These are phyloP conservation scores for Claviceps capensis DNA, from an alignment of 2,329 filamentous ascomycete genomes.

Conservation along the genomic window DNA sequence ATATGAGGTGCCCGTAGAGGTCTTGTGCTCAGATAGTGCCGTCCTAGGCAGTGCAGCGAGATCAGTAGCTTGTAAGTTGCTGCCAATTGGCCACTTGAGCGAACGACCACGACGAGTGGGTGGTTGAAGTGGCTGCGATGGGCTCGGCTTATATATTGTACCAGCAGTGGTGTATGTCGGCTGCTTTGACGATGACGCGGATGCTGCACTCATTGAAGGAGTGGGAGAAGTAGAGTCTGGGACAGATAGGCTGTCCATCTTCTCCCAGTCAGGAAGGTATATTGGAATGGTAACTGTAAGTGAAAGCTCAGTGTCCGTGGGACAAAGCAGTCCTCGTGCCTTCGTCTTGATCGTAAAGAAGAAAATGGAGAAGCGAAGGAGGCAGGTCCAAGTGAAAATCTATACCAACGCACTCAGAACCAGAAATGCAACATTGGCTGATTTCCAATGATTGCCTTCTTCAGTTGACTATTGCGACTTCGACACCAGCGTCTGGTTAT, in stretches of 20 bases:
- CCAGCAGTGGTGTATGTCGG: constrained; percentile 41
- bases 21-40: constrained; percentile 19
- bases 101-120: constrained; percentile 36
- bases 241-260: constrained; percentile 17
- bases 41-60: constrained; percentile 24
- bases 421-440: background rate
- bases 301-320: background rate
- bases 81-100: constrained; percentile 24
- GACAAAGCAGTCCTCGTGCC: constrained; percentile 2
- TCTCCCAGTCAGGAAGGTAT: constrained; percentile 5
- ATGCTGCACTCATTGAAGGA: constrained; percentile 10
- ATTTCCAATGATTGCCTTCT: constrained; percentile 7
- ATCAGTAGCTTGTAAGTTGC: constrained; percentile 14
- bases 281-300: background rate
- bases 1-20: constrained; percentile 5
- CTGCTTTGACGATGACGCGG: constrained; percentile 16
- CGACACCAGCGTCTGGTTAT: background rate
- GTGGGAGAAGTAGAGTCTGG: constrained; percentile 12
- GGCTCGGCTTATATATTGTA: constrained; percentile 38
- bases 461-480: constrained; percentile 1
- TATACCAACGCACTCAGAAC: background rate
- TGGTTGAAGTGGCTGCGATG: constrained; percentile 32
- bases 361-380: constrained; percentile 11
- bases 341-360: constrained; percentile 6
- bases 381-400: constrained; percentile 19